Conservation (phyloP, 139 green algal species). For the Bryopsis sp. region DNA sequence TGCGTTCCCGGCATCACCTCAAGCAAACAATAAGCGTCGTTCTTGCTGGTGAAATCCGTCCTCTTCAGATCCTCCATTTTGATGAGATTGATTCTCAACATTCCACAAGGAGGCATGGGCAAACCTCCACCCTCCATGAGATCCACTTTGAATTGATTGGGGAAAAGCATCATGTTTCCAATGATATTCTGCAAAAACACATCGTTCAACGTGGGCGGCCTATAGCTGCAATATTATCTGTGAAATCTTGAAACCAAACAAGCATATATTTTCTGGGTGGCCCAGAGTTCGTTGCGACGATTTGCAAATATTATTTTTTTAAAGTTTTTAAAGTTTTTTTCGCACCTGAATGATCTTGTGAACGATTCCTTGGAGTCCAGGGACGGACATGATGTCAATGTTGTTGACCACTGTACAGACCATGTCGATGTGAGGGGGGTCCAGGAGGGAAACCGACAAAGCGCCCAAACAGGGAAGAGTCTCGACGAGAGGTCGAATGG, state of each 20-base stretch:
- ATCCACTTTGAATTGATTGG: slow-evolving; percentile 50
- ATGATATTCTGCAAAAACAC: slow-evolving; percentile 18
- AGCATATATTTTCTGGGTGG: too few species aligned
- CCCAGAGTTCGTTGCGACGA: too few species aligned
- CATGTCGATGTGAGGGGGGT: slow-evolving; percentile 47
- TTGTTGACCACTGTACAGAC: slow-evolving; percentile 38
- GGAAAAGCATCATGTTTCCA: slow-evolving; percentile 47
- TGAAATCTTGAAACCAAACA: not conserved
- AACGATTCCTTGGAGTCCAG: slow-evolving; percentile 36
- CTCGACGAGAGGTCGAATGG: slow-evolving; percentile 56
- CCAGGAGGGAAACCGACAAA: slow-evolving; percentile 52
- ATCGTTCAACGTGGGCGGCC: too few species aligned
- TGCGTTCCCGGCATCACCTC: not conserved
- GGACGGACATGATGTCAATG: slow-evolving; percentile 63
- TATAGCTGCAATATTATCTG: not conserved
- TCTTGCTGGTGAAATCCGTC: slow-evolving; percentile 32
- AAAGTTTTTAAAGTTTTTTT: not conserved
- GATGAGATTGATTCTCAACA: slow-evolving; percentile 32
- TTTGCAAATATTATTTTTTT: not conserved
- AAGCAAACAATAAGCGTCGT: slow-evolving; percentile 36
- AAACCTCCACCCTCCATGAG: slow-evolving; percentile 62
- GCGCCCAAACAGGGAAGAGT: slow-evolving; percentile 63
- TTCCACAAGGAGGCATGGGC: slow-evolving; percentile 34
- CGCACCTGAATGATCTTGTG: slow-evolving; percentile 6
- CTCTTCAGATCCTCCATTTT: slow-evolving; percentile 33